Evolutionary conservation across 306 rosid genomes (phyloP).

Genomic region (Trifolium pratense): DNA sequence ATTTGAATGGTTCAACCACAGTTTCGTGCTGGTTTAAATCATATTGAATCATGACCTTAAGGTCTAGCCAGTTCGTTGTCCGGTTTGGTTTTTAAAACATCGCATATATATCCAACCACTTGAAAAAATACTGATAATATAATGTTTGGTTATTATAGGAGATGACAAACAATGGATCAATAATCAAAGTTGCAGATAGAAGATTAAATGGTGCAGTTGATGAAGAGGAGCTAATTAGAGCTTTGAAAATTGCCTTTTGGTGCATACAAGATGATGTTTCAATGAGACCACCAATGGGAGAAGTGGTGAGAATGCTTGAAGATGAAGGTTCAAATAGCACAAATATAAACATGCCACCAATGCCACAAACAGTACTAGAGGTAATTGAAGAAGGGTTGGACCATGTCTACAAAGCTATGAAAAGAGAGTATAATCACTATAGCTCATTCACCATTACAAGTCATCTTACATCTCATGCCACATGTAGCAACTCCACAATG

Average conservation of each 20-base stretch:
- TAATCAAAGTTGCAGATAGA: slow-evolving; percentile 75
- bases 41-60: no score
- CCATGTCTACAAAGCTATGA: slow-evolving; percentile 83
- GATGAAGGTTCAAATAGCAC: slow-evolving; percentile 66
- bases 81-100: no score
- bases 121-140: not conserved
- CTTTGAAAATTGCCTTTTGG: slow-evolving; percentile 85
- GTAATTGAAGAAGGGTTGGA: slow-evolving; percentile 86
- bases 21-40: no score
- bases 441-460: slow-evolving; percentile 82
- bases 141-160: slow-evolving; percentile 56
- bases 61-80: no score
- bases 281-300: slow-evolving; percentile 92
- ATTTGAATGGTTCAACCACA: not conserved
- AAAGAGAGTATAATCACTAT: slow-evolving; percentile 71
- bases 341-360: slow-evolving; percentile 77
- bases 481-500: slow-evolving; percentile 85
- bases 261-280: slow-evolving; percentile 92
- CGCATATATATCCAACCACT: not conserved
- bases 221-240: slow-evolving; percentile 70
- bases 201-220: slow-evolving; percentile 79
- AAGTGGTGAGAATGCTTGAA: slow-evolving; percentile 87
- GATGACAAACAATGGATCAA: slow-evolving; percentile 61
- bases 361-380: slow-evolving; percentile 91
- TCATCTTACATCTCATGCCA: slow-evolving; percentile 82